phyloP scores from a whole-genome alignment of 2,329 filamentous ascomycete species.

The Fusarium drepaniforme region DNA sequence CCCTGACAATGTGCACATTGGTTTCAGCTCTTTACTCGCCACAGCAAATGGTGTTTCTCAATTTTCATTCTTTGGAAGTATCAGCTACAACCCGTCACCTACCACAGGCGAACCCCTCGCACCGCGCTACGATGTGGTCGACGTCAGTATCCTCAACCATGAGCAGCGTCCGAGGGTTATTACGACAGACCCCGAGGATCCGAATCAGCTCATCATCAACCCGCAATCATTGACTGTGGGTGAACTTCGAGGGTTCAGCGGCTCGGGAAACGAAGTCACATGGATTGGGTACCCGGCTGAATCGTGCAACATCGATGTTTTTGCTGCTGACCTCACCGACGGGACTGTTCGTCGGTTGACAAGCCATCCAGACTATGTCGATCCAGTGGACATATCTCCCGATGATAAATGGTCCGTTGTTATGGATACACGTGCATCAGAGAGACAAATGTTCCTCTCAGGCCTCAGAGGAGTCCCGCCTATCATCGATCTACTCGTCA shows the following conservation, averaged over 20 bases:
- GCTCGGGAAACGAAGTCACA: not conserved
- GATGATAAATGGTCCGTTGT: not conserved
- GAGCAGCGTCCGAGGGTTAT: not conserved
- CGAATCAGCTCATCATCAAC: not conserved
- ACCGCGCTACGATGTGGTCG: not conserved
- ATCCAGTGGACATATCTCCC: not conserved
- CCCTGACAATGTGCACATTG: not conserved
- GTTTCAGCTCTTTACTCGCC: not conserved
- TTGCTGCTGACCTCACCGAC: not conserved
- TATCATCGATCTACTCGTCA: not conserved
- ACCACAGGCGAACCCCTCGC: not conserved
- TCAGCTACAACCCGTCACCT: not conserved
- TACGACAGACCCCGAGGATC: not conserved
- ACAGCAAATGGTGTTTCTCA: not conserved
- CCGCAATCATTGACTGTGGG: not conserved
- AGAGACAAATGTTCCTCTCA: not conserved
- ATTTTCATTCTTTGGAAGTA: not conserved
- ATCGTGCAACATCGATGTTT: not conserved
- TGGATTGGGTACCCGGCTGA: not conserved
- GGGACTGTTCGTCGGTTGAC: not conserved
- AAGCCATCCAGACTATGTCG: not conserved
- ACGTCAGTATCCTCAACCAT: not conserved
- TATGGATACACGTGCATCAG: not conserved
- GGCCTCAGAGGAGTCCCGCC: not conserved
- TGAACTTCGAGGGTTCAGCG: not conserved